phyloP scores from a whole-genome alignment of 192 early-diverging fungal genomes.

The Podila horticola region DNA sequence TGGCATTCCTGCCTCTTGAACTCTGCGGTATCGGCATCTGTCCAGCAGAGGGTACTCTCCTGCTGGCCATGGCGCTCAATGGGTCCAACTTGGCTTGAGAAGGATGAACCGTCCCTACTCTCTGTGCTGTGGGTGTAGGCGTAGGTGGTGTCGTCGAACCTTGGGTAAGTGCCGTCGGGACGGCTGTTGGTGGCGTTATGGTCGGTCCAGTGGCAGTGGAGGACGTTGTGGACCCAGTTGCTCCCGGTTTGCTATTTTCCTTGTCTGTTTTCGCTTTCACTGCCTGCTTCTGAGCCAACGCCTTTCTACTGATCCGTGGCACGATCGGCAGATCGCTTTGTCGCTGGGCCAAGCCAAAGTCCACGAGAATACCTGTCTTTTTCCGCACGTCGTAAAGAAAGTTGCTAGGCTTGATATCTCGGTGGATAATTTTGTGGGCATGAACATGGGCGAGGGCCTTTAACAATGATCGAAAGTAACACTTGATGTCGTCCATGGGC shows the following conservation, averaged over 20 bases:
- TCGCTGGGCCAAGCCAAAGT: constrained; percentile 87
- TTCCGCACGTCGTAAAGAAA: constrained; percentile 85
- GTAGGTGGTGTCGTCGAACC: no score
- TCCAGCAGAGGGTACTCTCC: no score
- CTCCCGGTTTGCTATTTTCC: neutral
- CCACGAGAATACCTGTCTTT: constrained; percentile 84
- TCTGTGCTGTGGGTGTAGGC: no score
- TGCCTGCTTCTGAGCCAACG: neutral
- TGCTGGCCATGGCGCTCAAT: no score
- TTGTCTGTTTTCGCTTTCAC: neutral
- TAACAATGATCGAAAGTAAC: constrained; percentile 81
- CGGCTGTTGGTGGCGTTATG: no score
- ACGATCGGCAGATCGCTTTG: neutral
- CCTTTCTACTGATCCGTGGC: neutral
- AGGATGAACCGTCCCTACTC: no score
- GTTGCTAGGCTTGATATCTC: constrained; percentile 96
- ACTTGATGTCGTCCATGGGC: constrained; percentile 73
- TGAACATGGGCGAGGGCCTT: constrained; percentile 80
- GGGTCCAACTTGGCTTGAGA: no score
- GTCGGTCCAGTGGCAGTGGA: no score
- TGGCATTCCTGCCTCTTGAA: neutral
- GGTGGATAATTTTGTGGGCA: constrained; percentile 77
- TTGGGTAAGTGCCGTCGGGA: no score
- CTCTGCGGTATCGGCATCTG: no score
- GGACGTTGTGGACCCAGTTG: neutral